Evolutionary conservation across 495 filamentous ascomycete species (phyloP).

Genomic region (Talaromyces proteolyticus): DNA sequence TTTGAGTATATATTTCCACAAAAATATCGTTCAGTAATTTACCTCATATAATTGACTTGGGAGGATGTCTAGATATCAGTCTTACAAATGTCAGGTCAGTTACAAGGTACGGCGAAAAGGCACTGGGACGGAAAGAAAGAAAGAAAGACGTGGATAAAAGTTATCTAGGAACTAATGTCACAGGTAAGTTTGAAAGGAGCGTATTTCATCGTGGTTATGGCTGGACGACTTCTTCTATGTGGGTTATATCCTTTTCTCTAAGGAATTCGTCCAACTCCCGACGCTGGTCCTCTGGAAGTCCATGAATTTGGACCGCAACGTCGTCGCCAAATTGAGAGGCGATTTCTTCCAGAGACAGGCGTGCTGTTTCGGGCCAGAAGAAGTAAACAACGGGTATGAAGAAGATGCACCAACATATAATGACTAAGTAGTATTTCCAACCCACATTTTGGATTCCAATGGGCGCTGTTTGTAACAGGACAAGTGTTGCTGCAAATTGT

Average conservation of each 20-base stretch:
- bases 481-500: conserved; percentile 34
- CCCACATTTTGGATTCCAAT: conserved; percentile 35
- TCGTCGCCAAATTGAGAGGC: conserved; percentile 37
- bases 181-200: too few relatives aligned
- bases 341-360: conserved; percentile 43
- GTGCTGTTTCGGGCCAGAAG: conserved; percentile 53
- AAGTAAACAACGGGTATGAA: conserved; percentile 44
- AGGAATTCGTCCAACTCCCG: conserved; percentile 3
- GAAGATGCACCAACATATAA: conserved; percentile 38
- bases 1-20: too few relatives aligned
- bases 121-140: too few relatives aligned
- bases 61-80: too few relatives aligned
- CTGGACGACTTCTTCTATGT: neutral
- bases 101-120: too few relatives aligned
- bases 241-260: conserved; percentile 3
- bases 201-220: neutral
- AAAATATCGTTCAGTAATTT: too few relatives aligned
- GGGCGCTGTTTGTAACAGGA: conserved; percentile 35
- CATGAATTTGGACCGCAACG: conserved; percentile 26
- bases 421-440: conserved; percentile 45
- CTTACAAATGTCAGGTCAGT: too few relatives aligned
- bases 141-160: too few relatives aligned
- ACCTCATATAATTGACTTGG: too few relatives aligned
- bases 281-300: conserved; percentile 1
- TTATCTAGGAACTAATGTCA: too few relatives aligned